Percentiles rank a stretch among this genome's conserved stretches.
phyloP scores from a whole-genome alignment of 2,329 filamentous ascomycete species.

The Dryadomyces quercus-mongolicae region DNA sequence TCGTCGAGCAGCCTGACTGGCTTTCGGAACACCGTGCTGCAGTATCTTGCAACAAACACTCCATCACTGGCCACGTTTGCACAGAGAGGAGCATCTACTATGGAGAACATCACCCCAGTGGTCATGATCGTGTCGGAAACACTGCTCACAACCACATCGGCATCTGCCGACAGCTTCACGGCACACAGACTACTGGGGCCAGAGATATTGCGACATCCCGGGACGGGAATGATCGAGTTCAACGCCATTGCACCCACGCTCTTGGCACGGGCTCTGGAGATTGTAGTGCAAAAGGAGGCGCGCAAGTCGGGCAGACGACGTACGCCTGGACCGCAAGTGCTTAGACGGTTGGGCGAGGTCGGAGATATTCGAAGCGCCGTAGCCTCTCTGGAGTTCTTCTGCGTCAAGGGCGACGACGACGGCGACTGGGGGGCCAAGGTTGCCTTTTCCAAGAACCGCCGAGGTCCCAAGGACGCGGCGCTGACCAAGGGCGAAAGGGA shows the following conservation, averaged over 20 bases:
- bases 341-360: slow-evolving; percentile 70
- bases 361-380: slow-evolving; percentile 91
- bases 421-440: slow-evolving; percentile 66
- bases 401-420: slow-evolving; percentile 64
- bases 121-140: slow-evolving; percentile 90
- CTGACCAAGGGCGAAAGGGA: slow-evolving; percentile 70
- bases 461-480: slow-evolving; percentile 38
- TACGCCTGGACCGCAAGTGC: slow-evolving; percentile 65
- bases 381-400: slow-evolving; percentile 84
- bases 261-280: slow-evolving; percentile 70
- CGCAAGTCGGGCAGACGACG: slow-evolving; percentile 61
- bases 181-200: slow-evolving; percentile 81
- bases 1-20: slow-evolving; percentile 52
- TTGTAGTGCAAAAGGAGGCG: slow-evolving; percentile 76
- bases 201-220: slow-evolving; percentile 71
- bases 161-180: slow-evolving; percentile 82
- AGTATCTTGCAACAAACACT: slow-evolving; percentile 59
- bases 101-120: slow-evolving; percentile 52
- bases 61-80: slow-evolving; percentile 39
- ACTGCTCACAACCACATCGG: slow-evolving; percentile 70
- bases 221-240: slow-evolving; percentile 74
- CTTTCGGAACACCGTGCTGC: slow-evolving; percentile 64
- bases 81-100: slow-evolving; percentile 15
- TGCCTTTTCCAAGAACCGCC: slow-evolving; percentile 57
- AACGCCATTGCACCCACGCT: slow-evolving; percentile 83